phyloP scores from a whole-genome alignment of 2,329 filamentous ascomycete genomes.

The Colletotrichum tanaceti region DNA sequence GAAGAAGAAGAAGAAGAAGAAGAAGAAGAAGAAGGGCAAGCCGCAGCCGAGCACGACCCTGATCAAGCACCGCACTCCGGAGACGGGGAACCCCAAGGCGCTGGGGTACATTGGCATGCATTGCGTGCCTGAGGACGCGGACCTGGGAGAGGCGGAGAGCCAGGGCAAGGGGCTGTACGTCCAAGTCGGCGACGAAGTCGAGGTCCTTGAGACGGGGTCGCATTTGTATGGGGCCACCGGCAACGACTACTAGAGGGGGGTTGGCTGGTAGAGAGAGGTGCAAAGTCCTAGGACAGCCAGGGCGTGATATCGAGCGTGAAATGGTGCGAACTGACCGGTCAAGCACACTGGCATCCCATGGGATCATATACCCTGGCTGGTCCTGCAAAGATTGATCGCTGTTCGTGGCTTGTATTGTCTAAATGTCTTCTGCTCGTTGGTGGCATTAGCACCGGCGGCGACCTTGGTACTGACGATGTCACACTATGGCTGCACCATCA shows the following conservation, averaged over 20 bases:
- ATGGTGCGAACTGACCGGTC: too few relatives aligned
- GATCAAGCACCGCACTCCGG: conserved; percentile 43
- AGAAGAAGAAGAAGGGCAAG: conserved; percentile 41
- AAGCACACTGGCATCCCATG: too few relatives aligned
- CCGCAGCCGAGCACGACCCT: conserved; percentile 47
- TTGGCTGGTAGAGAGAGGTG: not conserved
- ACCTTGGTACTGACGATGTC: too few relatives aligned
- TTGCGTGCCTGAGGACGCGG: conserved; percentile 45
- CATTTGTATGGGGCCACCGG: conserved; percentile 47
- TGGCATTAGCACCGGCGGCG: too few relatives aligned
- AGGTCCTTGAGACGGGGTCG: conserved; percentile 45
- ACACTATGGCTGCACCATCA: too few relatives aligned
- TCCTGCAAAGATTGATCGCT: too few relatives aligned
- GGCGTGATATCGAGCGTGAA: not conserved
- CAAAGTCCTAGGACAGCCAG: not conserved
- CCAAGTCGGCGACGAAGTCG: conserved; percentile 46
- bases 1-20: conserved; percentile 38
- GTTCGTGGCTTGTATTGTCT: too few relatives aligned
- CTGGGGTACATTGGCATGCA: conserved; percentile 48
- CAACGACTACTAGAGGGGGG: conserved; percentile 43
- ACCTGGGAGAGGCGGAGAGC: conserved; percentile 30
- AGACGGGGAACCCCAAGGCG: conserved; percentile 45
- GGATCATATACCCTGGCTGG: too few relatives aligned
- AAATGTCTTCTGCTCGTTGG: too few relatives aligned
- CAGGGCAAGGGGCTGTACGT: conserved; percentile 38